Conservation (phyloP, 352 stramenopile species). For the Thraustochytrium striatum region DNA sequence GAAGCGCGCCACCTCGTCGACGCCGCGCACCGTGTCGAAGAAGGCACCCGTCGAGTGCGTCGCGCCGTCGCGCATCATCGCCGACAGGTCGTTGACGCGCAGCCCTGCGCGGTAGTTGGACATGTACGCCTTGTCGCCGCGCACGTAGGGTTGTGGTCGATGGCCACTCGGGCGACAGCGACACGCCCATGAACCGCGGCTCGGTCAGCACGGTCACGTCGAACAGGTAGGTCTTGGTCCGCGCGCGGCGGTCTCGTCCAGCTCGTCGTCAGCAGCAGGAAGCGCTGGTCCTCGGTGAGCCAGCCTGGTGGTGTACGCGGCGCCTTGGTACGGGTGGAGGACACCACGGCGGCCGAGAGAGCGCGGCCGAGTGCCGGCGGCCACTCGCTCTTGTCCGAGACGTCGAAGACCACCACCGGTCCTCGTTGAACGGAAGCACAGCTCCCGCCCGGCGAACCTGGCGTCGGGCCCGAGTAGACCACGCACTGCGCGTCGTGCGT, state of each 20-base stretch:
- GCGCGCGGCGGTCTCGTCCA: conserved; percentile 19
- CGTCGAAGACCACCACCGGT: conserved; percentile 52
- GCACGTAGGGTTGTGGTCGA: too few relatives aligned
- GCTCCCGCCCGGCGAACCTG: conserved; percentile 19
- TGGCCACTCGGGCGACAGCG: background rate
- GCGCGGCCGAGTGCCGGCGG: background rate
- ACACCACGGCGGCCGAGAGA: background rate
- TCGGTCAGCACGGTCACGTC: background rate
- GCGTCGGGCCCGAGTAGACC: conserved; percentile 52
- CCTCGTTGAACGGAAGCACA: conserved; percentile 54
- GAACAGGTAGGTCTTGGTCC: background rate
- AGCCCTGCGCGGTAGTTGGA: conserved; percentile 53
- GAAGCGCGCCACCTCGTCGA: too few relatives aligned
- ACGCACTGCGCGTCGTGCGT: conserved; percentile 55
- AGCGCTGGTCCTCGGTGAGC: conserved; percentile 51
- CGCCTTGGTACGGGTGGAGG: conserved; percentile 9
- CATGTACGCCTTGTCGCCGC: conserved; percentile 53
- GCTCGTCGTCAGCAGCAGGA: conserved; percentile 53
- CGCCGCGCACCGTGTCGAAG: conserved; percentile 31
- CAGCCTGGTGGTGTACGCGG: conserved; percentile 55
- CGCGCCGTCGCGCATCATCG: background rate
- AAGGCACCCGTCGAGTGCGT: conserved; percentile 6
- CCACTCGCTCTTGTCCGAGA: conserved; percentile 53
- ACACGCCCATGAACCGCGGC: background rate
- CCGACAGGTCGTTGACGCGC: conserved; percentile 44